A percentile compares a stretch with the other conserved stretches of the same genome.
Conservation (phyloP, 1,284 basidiomycete genomes). For the Spongiforma sp. region DNA sequence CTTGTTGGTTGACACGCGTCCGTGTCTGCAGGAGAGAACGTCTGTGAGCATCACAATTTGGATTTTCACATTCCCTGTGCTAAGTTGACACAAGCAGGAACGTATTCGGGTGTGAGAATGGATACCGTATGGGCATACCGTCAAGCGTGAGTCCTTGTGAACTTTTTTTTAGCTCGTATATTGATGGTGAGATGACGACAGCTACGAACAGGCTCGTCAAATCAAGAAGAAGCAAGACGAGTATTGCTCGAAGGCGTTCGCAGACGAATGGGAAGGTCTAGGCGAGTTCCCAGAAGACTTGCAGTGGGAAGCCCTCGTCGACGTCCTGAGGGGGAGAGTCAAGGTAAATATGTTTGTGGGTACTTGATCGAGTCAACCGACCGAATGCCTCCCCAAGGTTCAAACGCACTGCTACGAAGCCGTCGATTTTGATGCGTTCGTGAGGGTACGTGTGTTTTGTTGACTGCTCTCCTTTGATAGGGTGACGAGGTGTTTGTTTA, state of each 20-base stretch:
- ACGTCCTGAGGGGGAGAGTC: constrained; percentile 79
- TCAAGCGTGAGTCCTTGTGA: constrained; percentile 37
- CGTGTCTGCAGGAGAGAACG: constrained; percentile 28
- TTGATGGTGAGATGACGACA: constrained; percentile 35
- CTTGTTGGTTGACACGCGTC: constrained; percentile 1
- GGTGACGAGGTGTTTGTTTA: constrained; percentile 29
- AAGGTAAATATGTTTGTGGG: constrained; percentile 51
- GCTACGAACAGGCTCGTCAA: constrained; percentile 45
- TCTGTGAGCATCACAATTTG: constrained; percentile 15
- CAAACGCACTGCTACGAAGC: constrained; percentile 78
- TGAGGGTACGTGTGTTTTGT: constrained; percentile 50
- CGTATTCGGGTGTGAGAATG: constrained; percentile 41
- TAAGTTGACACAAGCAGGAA: constrained; percentile 28
- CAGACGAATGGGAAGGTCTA: constrained; percentile 62
- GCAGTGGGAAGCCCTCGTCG: constrained; percentile 83
- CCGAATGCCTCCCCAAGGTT: constrained; percentile 20
- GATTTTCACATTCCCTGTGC: no score
- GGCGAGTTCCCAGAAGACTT: constrained; percentile 76
- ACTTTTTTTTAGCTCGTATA: background rate
- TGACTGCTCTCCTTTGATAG: background rate
- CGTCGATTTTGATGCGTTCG: constrained; percentile 76
- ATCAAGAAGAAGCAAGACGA: constrained; percentile 76
- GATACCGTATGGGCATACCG: constrained; percentile 65
- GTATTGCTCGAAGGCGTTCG: constrained; percentile 61
- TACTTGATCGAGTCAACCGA: background rate